Percentiles rank a stretch among this genome's conserved stretches.
These are phyloP conservation scores for Sugiyamaella floridensis DNA, from an alignment of 805 yeast genomes.

Conservation along the genomic window DNA sequence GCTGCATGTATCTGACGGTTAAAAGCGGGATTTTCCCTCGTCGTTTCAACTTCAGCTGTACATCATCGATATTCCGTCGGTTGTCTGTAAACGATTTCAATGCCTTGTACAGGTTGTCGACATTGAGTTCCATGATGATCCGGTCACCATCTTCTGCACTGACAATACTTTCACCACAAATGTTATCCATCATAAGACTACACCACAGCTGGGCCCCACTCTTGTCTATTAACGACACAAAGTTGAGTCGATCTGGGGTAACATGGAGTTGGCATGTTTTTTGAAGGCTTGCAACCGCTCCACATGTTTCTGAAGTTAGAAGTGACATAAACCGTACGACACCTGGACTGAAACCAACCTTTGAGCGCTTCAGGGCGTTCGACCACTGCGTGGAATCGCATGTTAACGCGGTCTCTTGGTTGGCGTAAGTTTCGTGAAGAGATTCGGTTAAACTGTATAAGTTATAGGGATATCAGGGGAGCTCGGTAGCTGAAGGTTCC, in stretches of 20 bases:
- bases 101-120: conserved; percentile 54
- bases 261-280: conserved; percentile 53
- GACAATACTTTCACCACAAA: conserved; percentile 47
- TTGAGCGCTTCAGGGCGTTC: conserved; percentile 4
- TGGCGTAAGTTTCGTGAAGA: neutral
- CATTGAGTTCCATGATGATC: conserved; percentile 54
- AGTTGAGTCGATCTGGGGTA: conserved; percentile 41
- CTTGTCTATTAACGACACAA: conserved; percentile 42
- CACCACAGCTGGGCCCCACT: conserved; percentile 68
- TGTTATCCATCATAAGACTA: conserved; percentile 37
- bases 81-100: conserved; percentile 46
- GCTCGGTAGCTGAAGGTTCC: neutral
- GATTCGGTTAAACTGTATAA: neutral
- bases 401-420: neutral
- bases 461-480: neutral
- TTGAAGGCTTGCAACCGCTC: conserved; percentile 46
- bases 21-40: conserved; percentile 40
- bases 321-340: neutral
- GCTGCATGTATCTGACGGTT: conserved; percentile 50
- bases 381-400: conserved; percentile 1
- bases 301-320: conserved; percentile 34
- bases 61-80: conserved; percentile 26
- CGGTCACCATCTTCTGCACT: conserved; percentile 47
- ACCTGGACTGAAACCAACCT: neutral
- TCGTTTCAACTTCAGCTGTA: conserved; percentile 14